Evolutionary conservation across 2,329 filamentous ascomycete species (phyloP), one percentile per base, ranked within the genome.

Genomic region (Zymoseptoria ardabiliae): DNA sequence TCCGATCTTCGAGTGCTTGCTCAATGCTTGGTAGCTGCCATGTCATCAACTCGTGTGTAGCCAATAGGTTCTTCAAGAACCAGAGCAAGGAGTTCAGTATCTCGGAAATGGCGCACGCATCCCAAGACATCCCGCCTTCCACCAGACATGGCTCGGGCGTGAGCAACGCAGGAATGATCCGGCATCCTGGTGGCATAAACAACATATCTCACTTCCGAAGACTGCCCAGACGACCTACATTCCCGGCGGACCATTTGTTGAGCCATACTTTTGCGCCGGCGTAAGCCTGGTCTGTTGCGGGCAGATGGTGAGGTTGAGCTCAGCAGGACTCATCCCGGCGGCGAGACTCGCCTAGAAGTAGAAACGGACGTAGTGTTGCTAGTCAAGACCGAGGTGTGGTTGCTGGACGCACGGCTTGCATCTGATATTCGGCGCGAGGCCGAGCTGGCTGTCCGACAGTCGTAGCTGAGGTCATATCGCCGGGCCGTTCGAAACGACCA

Each of bases 201-300:
- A 23, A 3, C 22, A 25, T 7, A 7, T 6, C 23, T 25, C 23
- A 4, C 23, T 25, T 25, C 23, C 23, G 23, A 6, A 25, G 3
- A 7, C 1, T 7, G 23, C 5, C 23, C 4, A 25, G 23, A 25
- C 23, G 2, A 25, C 23, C 23, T 3, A 7, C 11, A 17, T 41
- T 20, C 59, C 55, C 10, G 55, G 49, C 3, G 63, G 54, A 55
- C 77, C 77, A 53, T 78, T 76, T 6, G 56, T 25, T 1, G 61
- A 53, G 56, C 77, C 77, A 53, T 78, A 76, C 61, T 81, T 81
- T 63, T 79, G 71, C 10, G 64, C 62, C 9, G 68, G 61, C 5
- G 67, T 58, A 10, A 66, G 62, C 55, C 70, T 72, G 57, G 67
- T 67, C 13, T 68, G 55, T 10, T 50, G 48, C 59, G 63, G 30